A percentile compares a stretch with the other conserved stretches of the same genome.
Evolutionary conservation across 352 stramenopile genomes (phyloP).

Genomic region (Hyaloperonospora brassicae): DNA sequence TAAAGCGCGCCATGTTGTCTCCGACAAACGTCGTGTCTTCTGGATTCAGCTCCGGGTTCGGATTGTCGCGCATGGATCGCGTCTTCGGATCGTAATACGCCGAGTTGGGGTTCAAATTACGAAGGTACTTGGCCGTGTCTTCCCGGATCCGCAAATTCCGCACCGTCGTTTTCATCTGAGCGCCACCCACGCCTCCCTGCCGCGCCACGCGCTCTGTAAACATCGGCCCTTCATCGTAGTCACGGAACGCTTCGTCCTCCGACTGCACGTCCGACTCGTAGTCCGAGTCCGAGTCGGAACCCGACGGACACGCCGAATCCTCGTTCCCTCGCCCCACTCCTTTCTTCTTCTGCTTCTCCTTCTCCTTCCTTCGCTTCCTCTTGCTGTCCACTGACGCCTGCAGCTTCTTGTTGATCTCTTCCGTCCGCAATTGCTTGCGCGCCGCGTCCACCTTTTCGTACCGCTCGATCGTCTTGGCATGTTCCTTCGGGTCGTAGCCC

Average conservation of each 20-base stretch:
- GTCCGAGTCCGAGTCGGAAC: conserved; percentile 86
- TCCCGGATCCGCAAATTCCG: conserved; percentile 98
- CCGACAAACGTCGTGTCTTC: conserved; percentile 92
- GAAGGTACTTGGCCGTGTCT: conserved; percentile 98
- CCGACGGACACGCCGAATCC: conserved; percentile 28
- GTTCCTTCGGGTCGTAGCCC: conserved; percentile 86
- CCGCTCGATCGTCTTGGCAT: conserved; percentile 63
- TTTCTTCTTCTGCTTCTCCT: conserved; percentile 10
- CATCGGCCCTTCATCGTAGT: conserved; percentile 88
- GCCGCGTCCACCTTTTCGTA: conserved; percentile 80
- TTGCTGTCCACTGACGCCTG: conserved; percentile 40
- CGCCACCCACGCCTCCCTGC: conserved; percentile 93
- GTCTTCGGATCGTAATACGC: conserved; percentile 99
- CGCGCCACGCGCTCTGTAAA: conserved; percentile 91
- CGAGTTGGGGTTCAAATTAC: conserved; percentile 96
- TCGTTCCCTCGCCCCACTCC: conserved; percentile 10
- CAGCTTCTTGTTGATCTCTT: conserved; percentile 72
- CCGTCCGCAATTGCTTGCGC: conserved; percentile 68
- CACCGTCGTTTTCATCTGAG: conserved; percentile 96
- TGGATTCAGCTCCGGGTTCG: conserved; percentile 89
- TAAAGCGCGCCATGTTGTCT: conserved; percentile 93
- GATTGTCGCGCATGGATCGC: conserved; percentile 97
- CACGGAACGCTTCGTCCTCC: conserved; percentile 88
- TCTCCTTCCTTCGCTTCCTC: conserved; percentile 25
- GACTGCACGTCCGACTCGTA: conserved; percentile 84